Conservation (phyloP, 441 rosid genomes). For the Manihot esculenta region DNA sequence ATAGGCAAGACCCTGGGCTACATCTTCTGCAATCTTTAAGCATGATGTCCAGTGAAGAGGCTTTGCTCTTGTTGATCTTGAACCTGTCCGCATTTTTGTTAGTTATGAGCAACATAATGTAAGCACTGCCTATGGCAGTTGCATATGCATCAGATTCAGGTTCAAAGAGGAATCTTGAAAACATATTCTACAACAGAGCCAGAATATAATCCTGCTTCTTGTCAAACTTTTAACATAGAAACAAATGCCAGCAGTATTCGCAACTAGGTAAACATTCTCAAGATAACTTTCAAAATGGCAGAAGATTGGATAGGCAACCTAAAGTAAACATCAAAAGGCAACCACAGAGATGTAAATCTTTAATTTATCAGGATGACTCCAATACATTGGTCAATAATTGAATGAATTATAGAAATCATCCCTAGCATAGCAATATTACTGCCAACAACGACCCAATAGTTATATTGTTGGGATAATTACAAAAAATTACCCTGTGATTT, state of each 20-base stretch:
- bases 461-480: too few relatives aligned
- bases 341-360: not conserved
- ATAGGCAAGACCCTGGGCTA: constrained; percentile 88
- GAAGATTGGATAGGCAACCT: not conserved
- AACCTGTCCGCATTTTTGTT: constrained; percentile 44
- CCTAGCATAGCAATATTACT: not conserved
- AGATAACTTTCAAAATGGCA: not conserved
- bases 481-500: too few relatives aligned
- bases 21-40: constrained; percentile 90
- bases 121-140: not conserved
- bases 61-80: constrained; percentile 76
- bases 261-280: not conserved
- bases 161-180: not conserved
- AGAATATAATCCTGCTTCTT: not conserved
- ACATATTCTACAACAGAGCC: not conserved
- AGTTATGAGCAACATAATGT: not conserved
- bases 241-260: not conserved
- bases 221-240: not conserved
- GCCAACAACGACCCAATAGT: not conserved
- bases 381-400: not conserved
- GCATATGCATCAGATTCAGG: too few relatives aligned
- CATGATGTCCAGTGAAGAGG: constrained; percentile 98
- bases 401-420: not conserved
- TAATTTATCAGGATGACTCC: not conserved
- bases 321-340: not conserved